phyloP scores from a whole-genome alignment of 176 grass and related monocot genomes.

The Pontederia crassipes region DNA sequence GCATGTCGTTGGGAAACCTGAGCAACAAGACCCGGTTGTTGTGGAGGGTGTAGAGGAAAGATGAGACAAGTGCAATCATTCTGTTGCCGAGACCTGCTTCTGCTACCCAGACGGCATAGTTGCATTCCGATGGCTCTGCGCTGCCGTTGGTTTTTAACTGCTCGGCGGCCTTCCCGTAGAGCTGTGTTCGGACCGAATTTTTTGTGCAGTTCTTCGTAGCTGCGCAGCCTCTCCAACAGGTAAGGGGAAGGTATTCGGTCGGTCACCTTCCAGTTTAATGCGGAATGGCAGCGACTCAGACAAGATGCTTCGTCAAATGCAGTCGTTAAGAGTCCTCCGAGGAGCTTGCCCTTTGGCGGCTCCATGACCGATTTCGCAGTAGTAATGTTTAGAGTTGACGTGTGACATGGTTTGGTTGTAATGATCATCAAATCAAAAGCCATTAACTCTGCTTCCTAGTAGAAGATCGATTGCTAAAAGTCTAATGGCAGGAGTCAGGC shows the following conservation, averaged over 20 bases:
- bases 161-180: conserved; percentile 28
- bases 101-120: conserved; percentile 59
- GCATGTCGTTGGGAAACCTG: neutral
- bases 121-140: conserved; percentile 29
- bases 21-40: conserved; percentile 35
- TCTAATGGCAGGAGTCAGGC: too few species aligned
- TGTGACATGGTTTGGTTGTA: conserved; percentile 24
- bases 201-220: conserved; percentile 48
- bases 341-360: too few species aligned
- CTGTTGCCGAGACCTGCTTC: conserved; percentile 38
- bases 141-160: conserved; percentile 38
- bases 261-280: too few species aligned
- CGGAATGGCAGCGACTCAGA: too few species aligned
- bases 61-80: conserved; percentile 27
- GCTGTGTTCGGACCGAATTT: conserved; percentile 45
- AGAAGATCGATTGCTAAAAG: too few species aligned
- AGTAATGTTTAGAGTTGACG: conserved; percentile 38
- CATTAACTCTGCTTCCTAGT: conserved; percentile 42
- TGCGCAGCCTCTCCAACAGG: too few species aligned
- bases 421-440: too few species aligned
- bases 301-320: too few species aligned
- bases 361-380: too few species aligned
- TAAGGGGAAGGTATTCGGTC: too few species aligned
- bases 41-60: conserved; percentile 52
- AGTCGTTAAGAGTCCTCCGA: too few species aligned